A percentile compares a stretch with the other conserved stretches of the same genome.
These are phyloP conservation scores for Heterobasidion annosum DNA, from an alignment of 1,284 basidiomycete species.

Conservation along the genomic window DNA sequence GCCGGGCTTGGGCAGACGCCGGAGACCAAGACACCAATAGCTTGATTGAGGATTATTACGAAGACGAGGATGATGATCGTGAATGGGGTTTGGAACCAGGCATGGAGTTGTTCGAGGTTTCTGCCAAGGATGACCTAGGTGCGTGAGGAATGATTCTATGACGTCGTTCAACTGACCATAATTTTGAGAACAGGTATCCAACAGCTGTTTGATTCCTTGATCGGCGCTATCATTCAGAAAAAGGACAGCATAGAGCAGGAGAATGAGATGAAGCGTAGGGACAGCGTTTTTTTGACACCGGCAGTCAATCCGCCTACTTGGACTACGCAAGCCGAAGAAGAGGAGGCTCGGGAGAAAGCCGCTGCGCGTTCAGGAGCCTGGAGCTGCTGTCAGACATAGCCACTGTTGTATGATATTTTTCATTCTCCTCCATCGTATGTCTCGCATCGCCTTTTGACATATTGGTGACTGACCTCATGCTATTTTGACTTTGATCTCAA, in stretches of 20 bases:
- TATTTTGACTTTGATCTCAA: background rate
- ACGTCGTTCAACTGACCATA: background rate
- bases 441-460: background rate
- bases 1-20: slow-evolving; percentile 6
- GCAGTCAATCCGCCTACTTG: slow-evolving; percentile 50
- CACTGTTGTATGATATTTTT: background rate
- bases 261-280: slow-evolving; percentile 67
- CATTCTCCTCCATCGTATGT: background rate
- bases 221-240: slow-evolving; percentile 65
- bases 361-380: slow-evolving; percentile 41
- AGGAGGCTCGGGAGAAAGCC: slow-evolving; percentile 66
- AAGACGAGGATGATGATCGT: slow-evolving; percentile 38
- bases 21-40: slow-evolving; percentile 16
- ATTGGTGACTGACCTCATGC: background rate
- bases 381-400: slow-evolving; percentile 54
- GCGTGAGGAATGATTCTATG: slow-evolving; percentile 17
- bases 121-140: slow-evolving; percentile 78
- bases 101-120: slow-evolving; percentile 81
- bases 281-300: slow-evolving; percentile 67
- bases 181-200: slow-evolving; percentile 49
- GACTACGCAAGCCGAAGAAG: slow-evolving; percentile 72
- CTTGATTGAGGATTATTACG: slow-evolving; percentile 57
- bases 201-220: slow-evolving; percentile 66
- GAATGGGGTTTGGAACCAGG: slow-evolving; percentile 74
- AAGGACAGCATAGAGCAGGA: slow-evolving; percentile 73